phyloP scores from a whole-genome alignment of 78 protist species.

The Cavenderia fasciculata region DNA sequence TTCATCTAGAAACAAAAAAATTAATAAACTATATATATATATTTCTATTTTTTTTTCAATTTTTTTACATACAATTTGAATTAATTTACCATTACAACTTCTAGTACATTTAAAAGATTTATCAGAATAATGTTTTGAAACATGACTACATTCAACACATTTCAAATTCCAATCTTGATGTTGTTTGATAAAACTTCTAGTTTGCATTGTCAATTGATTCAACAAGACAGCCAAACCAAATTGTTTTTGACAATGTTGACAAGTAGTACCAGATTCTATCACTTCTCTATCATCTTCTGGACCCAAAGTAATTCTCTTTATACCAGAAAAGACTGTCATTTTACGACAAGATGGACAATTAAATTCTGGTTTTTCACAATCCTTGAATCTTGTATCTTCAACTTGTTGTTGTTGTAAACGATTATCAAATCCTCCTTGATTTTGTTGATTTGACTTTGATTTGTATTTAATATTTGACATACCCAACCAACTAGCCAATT shows the following conservation, averaged over 20 bases:
- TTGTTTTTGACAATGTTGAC: not conserved
- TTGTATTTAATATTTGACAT: constrained; percentile 48
- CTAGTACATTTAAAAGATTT: not conserved
- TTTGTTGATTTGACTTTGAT: not conserved
- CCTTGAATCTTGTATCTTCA: constrained; percentile 9
- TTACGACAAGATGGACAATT: constrained; percentile 9
- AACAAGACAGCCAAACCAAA: not conserved
- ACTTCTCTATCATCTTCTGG: not conserved
- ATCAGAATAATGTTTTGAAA: constrained; percentile 13
- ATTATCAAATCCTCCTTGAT: not conserved
- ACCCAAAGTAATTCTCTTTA: not conserved
- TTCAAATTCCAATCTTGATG: constrained; percentile 15
- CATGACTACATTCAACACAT: constrained; percentile 34
- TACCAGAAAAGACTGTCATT: not conserved
- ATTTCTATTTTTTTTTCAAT: no score
- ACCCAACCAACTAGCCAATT: constrained; percentile 49
- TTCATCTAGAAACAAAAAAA: no score
- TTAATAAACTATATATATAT: no score
- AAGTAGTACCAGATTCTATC: constrained; percentile 18
- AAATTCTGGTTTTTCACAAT: constrained; percentile 12
- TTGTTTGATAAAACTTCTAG: constrained; percentile 11
- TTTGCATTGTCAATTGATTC: constrained; percentile 5
- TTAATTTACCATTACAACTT: not conserved
- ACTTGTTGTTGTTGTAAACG: not conserved
- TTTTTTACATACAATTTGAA: no score